These are phyloP conservation scores for Chenopodium suecicum DNA, from an alignment of 148 eudicot species.

Conservation along the genomic window DNA sequence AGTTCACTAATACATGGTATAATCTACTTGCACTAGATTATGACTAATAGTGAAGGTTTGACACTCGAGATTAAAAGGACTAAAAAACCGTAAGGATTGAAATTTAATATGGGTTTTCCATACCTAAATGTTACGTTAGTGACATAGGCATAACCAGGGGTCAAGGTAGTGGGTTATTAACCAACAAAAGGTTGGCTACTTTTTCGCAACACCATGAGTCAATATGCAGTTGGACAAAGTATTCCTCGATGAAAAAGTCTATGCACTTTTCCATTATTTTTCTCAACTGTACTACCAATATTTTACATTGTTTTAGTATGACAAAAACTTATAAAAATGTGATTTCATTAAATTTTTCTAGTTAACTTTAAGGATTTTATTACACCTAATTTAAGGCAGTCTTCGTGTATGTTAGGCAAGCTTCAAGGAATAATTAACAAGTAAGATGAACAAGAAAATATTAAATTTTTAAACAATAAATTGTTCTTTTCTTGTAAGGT, in stretches of 20 bases:
- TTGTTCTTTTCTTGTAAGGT: neutral
- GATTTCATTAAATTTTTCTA: neutral
- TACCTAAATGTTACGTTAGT: no score
- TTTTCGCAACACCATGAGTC: neutral
- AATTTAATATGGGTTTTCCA: no score
- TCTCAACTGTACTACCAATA: conserved; percentile 17
- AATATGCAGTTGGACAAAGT: neutral
- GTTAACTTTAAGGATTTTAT: neutral
- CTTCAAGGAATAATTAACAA: neutral
- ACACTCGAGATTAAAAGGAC: no score
- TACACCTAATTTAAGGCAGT: neutral
- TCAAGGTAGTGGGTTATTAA: neutral
- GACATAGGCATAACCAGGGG: neutral
- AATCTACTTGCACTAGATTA: no score
- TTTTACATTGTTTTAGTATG: neutral
- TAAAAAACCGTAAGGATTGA: no score
- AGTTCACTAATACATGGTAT: no score
- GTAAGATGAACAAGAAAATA: neutral
- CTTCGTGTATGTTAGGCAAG: neutral
- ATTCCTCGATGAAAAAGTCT: neutral
- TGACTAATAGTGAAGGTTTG: no score
- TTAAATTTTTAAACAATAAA: neutral
- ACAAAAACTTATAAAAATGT: neutral
- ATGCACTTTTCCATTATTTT: neutral
- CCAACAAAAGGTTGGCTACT: conserved; percentile 4